Conservation (phyloP, 768 basidiomycete species). For the Dioszegia crocea region DNA sequence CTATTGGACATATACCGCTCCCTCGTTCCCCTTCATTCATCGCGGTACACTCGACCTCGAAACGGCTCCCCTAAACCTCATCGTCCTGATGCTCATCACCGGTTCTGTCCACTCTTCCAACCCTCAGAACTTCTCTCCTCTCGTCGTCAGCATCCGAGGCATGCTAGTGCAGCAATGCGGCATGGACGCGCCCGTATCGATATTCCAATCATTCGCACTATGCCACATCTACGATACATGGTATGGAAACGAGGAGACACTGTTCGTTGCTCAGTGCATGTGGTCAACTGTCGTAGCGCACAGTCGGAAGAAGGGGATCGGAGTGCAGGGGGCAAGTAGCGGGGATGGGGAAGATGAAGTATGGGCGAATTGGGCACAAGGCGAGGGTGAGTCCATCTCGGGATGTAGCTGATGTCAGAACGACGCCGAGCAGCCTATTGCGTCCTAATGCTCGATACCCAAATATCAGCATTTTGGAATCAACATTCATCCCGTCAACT, state of each 20-base stretch:
- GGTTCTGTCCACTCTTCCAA: conserved; percentile 17
- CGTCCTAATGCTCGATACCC: conserved; percentile 36
- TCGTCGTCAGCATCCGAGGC: conserved; percentile 25
- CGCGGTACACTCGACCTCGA: conserved; percentile 32
- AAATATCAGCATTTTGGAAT: conserved; percentile 38
- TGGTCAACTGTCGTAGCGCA: conserved; percentile 40
- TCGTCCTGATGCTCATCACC: conserved; percentile 34
- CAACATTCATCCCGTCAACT: conserved; percentile 36
- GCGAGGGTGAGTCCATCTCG: conserved; percentile 27
- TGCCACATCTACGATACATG: conserved; percentile 40
- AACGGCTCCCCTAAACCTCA: conserved; percentile 21
- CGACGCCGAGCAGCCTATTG: conserved; percentile 37
- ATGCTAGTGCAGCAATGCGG: conserved; percentile 27
- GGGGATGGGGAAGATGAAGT: conserved; percentile 27
- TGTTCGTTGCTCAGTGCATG: conserved; percentile 39
- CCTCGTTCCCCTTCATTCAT: conserved; percentile 39
- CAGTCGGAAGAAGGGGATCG: conserved; percentile 38
- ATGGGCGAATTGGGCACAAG: conserved; percentile 36
- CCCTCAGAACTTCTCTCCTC: conserved; percentile 7
- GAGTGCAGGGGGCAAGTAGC: conserved; percentile 25
- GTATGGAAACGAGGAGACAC: conserved; percentile 24
- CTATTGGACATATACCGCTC: conserved; percentile 30
- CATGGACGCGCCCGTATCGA: conserved; percentile 27
- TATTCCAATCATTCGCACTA: conserved; percentile 29
- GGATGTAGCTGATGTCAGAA: conserved; percentile 18